Base-by-base conservation (phyloP, 768 basidiomycete genomes). In the Boletus patriciae region DNA sequence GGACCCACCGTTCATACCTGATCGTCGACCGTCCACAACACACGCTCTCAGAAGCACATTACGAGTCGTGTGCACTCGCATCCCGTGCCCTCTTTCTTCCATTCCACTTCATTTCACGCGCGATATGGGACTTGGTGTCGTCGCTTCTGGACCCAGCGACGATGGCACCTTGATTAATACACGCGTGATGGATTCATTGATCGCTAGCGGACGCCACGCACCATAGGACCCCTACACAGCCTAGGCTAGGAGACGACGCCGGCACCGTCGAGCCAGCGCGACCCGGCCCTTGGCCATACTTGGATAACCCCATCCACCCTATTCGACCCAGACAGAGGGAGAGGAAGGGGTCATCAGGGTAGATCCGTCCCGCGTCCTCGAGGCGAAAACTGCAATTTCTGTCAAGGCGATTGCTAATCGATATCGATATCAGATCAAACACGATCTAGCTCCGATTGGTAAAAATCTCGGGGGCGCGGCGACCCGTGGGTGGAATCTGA, bases 371-470 rank as follows among this genome's bases (percentile, higher is more conserved):
- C 48, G 38, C 38, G 50, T 48, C 51, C 46, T 23, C 43, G 18
- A 60, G 51, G 18, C 19, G 40, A 41, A 33, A 41, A n/a, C 6
- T 16, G 8, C 4, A 5, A 9, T 18, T 59, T 19, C 8, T 19
- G 9, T 10, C 53, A 63, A 34, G 44, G 15, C 25, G 46, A 60
- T 56, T 23, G 52, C 42, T 46, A 59, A n/a, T n/a, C n/a, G n/a
- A n/a, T n/a, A 64, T 65, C 63, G 63, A 38, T 46, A 65, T 62
- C 59, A 49, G 55, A 65, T 57, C 50, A 50, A 27, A 18, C 6
- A n/a, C 52, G 52, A 63, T 63, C 62, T 63, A 63, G 36, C 54
- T 60, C 62, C 62, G 44, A 54, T 57, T 51, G 40, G 49, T 9
- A n/a, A 38, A 40, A 16, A 5, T 49, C 31, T 44, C 16, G n/a